phyloP scores from a whole-genome alignment of 2,329 filamentous ascomycete genomes.

The Paracorniculantispora psalliotae region DNA sequence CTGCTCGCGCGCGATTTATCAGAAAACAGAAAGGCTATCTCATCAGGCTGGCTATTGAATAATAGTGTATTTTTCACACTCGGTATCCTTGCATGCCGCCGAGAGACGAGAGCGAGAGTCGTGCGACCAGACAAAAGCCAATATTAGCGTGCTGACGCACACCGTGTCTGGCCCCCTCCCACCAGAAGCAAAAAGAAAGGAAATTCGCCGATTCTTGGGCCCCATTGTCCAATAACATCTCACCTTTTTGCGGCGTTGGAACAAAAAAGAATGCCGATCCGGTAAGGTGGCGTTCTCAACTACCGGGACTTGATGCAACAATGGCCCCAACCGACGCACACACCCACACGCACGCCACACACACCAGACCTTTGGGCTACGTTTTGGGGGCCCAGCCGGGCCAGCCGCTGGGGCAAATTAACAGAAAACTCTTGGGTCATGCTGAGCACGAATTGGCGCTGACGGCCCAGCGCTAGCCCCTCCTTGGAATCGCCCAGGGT shows the following conservation, averaged over 20 bases:
- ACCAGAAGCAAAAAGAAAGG: not conserved
- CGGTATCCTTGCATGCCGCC: not conserved
- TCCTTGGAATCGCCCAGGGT: not conserved
- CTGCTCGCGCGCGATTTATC: too few species aligned
- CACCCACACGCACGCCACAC: not conserved
- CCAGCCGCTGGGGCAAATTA: too few species aligned
- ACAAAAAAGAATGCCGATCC: not conserved
- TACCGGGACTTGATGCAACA: not conserved
- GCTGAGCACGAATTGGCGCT: not conserved
- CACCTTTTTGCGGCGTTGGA: not conserved
- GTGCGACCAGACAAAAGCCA: not conserved
- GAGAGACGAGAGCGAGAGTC: too few species aligned
- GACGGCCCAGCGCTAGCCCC: not conserved
- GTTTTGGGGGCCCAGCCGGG: not conserved
- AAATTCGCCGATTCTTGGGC: not conserved
- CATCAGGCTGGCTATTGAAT: too few species aligned
- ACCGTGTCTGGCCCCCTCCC: not conserved
- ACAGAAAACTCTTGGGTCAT: too few species aligned
- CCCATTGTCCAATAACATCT: not conserved
- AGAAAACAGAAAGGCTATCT: too few species aligned
- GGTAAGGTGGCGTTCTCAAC: not conserved
- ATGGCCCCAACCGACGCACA: not conserved
- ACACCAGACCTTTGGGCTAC: not conserved
- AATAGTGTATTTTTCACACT: not conserved
- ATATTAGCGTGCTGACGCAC: not conserved